Evolutionary conservation across 2,329 filamentous ascomycete genomes (phyloP), one percentile per base, ranked within the genome.

Genomic region (Calonectria henricotiae): DNA sequence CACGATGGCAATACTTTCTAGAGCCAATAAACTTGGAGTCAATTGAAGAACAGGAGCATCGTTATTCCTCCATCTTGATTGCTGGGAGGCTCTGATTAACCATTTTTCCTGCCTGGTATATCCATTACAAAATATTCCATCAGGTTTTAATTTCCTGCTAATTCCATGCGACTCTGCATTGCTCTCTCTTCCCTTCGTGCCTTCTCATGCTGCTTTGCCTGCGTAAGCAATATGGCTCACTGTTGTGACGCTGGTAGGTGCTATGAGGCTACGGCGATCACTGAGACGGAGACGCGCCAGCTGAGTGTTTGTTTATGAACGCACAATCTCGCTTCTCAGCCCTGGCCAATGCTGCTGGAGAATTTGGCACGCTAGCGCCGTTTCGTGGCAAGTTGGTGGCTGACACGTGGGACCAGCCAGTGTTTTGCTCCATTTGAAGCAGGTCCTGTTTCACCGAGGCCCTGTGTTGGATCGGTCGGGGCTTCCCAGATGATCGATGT

Each of bases 261-360:
- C 20, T n/a, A 58, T 25, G n/a, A 65, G 27, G 9, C 30, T 65
- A 5, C 49, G 63, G n/a, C 63, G 63, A 17, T 65, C 63, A 20
- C 39, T 27, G 15, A 37, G 23, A 5, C 62, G 49, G 30, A 47
- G 63, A 4, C 41, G 49, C 13, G 51, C 13, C 8, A 65, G 49
- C 39, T 58, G 63, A 2, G 17, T n/a, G n/a, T n/a, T n/a, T 32
- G n/a, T 43, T 58, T 9, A 41, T 20, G 25, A 65, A 65, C 15
- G 39, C n/a, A 4, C 37, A 13, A 32, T 65, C 62, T 13, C 62
- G 62, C 20, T 51, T 54, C 27, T 65, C 35, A 15, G 62, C 25
- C 23, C 39, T 65, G 1, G 62, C 55, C 27, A 65, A 41, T 13
- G 47, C 37, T 44, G 37, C 55, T 32, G 39, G 25, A 5, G 17